Percentiles rank a stretch among this genome's conserved stretches.
Evolutionary conservation across 2,329 filamentous ascomycete genomes (phyloP).

Genomic region (Chalaropsis ovoidea): DNA sequence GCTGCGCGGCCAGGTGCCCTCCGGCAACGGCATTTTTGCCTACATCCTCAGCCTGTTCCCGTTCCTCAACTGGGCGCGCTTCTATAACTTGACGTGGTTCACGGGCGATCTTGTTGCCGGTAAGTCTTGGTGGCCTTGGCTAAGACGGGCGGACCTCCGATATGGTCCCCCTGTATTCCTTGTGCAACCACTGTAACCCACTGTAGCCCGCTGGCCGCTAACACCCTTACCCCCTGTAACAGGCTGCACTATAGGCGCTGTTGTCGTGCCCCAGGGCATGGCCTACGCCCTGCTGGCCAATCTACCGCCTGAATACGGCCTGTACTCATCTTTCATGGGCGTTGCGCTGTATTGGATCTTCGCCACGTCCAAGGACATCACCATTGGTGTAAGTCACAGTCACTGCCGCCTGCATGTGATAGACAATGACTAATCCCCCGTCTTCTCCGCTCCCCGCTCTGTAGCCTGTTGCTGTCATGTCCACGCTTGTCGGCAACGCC

Average conservation of each 20-base stretch:
- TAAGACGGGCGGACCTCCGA: constrained; percentile 7
- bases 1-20: constrained; percentile 55
- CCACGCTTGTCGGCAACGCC: constrained; percentile 76
- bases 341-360: constrained; percentile 96
- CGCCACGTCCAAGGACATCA: constrained; percentile 96
- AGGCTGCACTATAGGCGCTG: constrained; percentile 41
- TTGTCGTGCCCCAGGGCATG: constrained; percentile 47
- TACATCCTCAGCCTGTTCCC: constrained; percentile 73
- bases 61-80: constrained; percentile 75
- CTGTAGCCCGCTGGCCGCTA: constrained; percentile 1
- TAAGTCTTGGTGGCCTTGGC: constrained; percentile 18
- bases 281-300: constrained; percentile 43
- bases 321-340: constrained; percentile 81
- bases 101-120: constrained; percentile 77
- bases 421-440: background rate
- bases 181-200: background rate
- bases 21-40: constrained; percentile 39
- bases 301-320: constrained; percentile 41
- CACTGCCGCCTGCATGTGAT: background rate
- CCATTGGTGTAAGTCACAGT: constrained; percentile 62
- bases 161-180: background rate
- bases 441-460: background rate
- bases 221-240: background rate
- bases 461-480: constrained; percentile 89
- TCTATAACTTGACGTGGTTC: constrained; percentile 86